Evolutionary conservation across 805 yeast genomes (phyloP).

Genomic region (Wickerhamiella cacticola): DNA sequence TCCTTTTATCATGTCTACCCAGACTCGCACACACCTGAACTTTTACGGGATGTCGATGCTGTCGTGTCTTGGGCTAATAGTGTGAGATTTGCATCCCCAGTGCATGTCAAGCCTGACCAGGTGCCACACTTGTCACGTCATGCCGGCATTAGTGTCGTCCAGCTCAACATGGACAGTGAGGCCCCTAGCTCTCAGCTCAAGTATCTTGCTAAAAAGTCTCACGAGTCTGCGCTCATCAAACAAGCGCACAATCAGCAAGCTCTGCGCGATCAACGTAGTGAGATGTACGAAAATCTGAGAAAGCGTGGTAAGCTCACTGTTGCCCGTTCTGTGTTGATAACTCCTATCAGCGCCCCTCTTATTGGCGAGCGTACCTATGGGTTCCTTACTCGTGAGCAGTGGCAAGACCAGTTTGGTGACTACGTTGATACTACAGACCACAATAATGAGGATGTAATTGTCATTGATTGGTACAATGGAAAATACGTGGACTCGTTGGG

Average conservation of each 20-base stretch:
- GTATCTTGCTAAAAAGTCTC: slow-evolving; percentile 1
- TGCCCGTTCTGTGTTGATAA: slow-evolving; percentile 16
- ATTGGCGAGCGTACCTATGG: slow-evolving; percentile 18
- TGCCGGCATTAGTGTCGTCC: slow-evolving; percentile 7
- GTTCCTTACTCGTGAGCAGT: slow-evolving; percentile 13
- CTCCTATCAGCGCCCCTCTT: slow-evolving; percentile 17
- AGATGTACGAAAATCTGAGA: slow-evolving; percentile 17
- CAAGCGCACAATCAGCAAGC: slow-evolving; percentile 17
- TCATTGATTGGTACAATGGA: slow-evolving; percentile 20
- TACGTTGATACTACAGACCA: slow-evolving; percentile 12
- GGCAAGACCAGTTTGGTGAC: slow-evolving; percentile 14
- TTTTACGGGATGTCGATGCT: slow-evolving; percentile 16
- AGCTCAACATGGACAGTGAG: background rate
- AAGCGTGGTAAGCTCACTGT: slow-evolving; percentile 13
- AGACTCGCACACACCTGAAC: slow-evolving; percentile 19
- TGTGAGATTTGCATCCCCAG: slow-evolving; percentile 8
- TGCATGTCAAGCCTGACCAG: background rate
- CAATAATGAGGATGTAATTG: slow-evolving; percentile 15
- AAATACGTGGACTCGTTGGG: slow-evolving; percentile 15
- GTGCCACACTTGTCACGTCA: background rate
- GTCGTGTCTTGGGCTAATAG: slow-evolving; percentile 8
- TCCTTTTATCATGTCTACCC: slow-evolving; percentile 7
- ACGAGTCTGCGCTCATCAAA: slow-evolving; percentile 8
- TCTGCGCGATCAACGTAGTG: slow-evolving; percentile 18
- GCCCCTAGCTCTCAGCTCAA: background rate